Conservation (phyloP, 164 flowering plant genomes). For the Magnolia changhungtana region DNA sequence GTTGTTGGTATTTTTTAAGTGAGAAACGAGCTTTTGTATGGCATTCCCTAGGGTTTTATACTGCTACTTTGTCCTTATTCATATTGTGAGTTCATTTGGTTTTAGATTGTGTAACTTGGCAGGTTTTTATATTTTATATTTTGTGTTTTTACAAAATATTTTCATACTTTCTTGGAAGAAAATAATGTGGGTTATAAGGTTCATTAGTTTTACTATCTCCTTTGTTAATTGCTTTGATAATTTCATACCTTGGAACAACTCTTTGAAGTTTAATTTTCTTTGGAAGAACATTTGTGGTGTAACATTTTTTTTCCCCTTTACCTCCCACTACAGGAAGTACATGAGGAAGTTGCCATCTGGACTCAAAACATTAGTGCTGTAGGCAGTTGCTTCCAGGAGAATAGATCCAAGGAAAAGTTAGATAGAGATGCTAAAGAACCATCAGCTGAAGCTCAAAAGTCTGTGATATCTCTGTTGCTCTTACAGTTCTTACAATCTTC, state of each 20-base stretch:
- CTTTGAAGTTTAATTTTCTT: too few species aligned
- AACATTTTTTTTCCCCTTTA: background rate
- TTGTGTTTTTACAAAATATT: too few species aligned
- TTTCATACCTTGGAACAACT: background rate
- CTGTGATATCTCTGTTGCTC: background rate
- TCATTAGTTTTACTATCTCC: background rate
- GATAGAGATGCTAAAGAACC: background rate
- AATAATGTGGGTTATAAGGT: background rate
- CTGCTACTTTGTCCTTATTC: too few species aligned
- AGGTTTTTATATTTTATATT: too few species aligned
- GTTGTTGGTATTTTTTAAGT: too few species aligned
- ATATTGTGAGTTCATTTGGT: too few species aligned
- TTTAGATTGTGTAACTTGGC: too few species aligned
- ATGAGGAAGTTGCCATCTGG: background rate
- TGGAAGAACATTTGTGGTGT: background rate
- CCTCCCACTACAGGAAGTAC: background rate
- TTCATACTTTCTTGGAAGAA: background rate
- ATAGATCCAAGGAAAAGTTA: background rate
- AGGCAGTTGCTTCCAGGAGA: background rate
- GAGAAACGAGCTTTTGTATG: too few species aligned
- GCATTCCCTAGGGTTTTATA: too few species aligned
- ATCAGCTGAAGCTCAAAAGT: background rate
- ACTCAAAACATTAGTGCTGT: background rate
- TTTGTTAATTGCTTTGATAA: too few species aligned
- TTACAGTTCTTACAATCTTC: background rate